A percentile compares a stretch with the other conserved stretches of the same genome.
Evolutionary conservation across 2,329 filamentous ascomycete species (phyloP).

Genomic region (Pestalotiopsis sp.): DNA sequence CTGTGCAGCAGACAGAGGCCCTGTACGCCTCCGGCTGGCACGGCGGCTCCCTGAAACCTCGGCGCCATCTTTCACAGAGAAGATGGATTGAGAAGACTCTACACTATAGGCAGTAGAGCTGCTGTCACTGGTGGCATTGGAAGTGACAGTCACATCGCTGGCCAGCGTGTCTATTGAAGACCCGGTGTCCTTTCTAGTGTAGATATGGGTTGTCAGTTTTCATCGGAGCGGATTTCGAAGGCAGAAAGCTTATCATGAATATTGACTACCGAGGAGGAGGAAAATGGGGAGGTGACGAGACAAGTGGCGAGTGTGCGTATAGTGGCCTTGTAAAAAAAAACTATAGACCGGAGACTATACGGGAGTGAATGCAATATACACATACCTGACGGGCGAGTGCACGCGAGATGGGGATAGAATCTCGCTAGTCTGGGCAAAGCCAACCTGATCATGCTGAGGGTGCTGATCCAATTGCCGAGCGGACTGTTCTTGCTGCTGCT

Average conservation of each 20-base stretch:
- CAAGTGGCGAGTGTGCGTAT: background rate
- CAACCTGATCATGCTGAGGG: slow-evolving; percentile 4
- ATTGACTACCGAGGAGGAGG: background rate
- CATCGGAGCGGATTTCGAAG: background rate
- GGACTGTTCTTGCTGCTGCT: slow-evolving; percentile 23
- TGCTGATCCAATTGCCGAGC: slow-evolving; percentile 17
- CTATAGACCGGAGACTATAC: background rate
- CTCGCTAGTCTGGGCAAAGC: background rate
- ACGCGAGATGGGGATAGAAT: slow-evolving; percentile 20
- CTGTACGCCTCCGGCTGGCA: slow-evolving; percentile 60
- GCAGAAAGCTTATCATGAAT: background rate
- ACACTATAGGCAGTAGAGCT: slow-evolving; percentile 54
- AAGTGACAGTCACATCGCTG: slow-evolving; percentile 41
- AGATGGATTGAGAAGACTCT: slow-evolving; percentile 58
- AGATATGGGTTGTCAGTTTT: background rate
- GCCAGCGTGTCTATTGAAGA: slow-evolving; percentile 57
- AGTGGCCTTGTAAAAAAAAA: too few relatives aligned
- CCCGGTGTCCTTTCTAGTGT: slow-evolving; percentile 49
- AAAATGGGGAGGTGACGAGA: background rate
- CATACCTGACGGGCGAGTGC: slow-evolving; percentile 41
- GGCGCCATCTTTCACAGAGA: slow-evolving; percentile 57
- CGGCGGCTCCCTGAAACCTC: slow-evolving; percentile 56
- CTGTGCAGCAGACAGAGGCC: slow-evolving; percentile 59
- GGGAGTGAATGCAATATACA: slow-evolving; percentile 43
- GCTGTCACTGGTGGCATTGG: slow-evolving; percentile 45